Evolutionary conservation across 768 basidiomycete genomes (phyloP), one percentile per base, ranked within the genome.

Genomic region (Kwoniella botswanensis): DNA sequence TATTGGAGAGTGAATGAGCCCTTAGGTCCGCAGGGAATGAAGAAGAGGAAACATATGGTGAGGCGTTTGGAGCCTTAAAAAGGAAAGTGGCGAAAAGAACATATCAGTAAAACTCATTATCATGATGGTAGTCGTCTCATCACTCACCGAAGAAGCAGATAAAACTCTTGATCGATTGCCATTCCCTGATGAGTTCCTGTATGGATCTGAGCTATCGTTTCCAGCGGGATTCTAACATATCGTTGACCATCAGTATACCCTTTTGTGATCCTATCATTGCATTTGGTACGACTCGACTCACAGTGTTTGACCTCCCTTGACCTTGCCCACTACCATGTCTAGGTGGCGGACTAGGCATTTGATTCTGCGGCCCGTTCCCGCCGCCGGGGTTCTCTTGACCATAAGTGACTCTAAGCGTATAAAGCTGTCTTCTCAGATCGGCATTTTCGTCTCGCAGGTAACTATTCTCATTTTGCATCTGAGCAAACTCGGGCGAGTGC

Each of bases 361-460:
- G 68, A 24, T 9, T 52, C 21, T 54, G 35, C 35, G 35, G 6
- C 35, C 35, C 35, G 35, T 35, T 35, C 35, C 35, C 35, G 35
- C 35, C 68, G 13, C 52, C 61, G 12, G 65, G 57, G 26, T 67
- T 58, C 26, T 50, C 56, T 35, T 57, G 56, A 54, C 54, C 58
- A 54, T 67, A 67, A 29, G 41, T 58, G 56, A 44, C 54, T 52
- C 68, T 41, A 12, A 65, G 50, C 6, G 68, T 54, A 59, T 77
- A 76, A 12, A 80, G 46, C 61, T 78, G 75, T 35, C 77, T 26
- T 18, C 79, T 61, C 6, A 80, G 68, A 59, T 76, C 77, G 24
- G 75, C 70, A 42, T 79, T 79, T 61, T 82, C 82, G 26, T 82
- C 78, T 44, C 79, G 71, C 1, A 81, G 74, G 50, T 77, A 79